These are phyloP conservation scores for Fusarium incarnatum DNA, from an alignment of 2,329 filamentous ascomycete species.

Conservation along the genomic window DNA sequence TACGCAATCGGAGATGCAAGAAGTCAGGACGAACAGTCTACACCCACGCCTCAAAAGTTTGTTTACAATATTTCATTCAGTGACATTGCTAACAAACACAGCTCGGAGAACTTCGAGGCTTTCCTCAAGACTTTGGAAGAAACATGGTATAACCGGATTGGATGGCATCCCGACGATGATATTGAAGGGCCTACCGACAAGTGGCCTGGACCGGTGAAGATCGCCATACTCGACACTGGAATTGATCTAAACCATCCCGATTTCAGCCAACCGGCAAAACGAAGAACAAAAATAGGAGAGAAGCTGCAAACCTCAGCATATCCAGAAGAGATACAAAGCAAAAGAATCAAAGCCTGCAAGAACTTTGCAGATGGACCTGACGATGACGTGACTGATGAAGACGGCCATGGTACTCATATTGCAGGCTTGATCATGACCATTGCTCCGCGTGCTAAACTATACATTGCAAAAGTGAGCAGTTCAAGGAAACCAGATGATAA, in stretches of 20 bases:
- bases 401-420: slow-evolving; percentile 28
- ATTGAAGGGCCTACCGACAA: not conserved
- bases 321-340: slow-evolving; percentile 15
- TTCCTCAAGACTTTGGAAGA: slow-evolving; percentile 15
- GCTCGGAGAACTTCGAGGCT: slow-evolving; percentile 1
- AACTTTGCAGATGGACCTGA: slow-evolving; percentile 15
- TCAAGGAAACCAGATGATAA: not conserved
- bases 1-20: slow-evolving; percentile 7
- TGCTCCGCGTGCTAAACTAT: slow-evolving; percentile 23
- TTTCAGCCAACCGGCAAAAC: slow-evolving; percentile 11
- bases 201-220: slow-evolving; percentile 26
- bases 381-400: slow-evolving; percentile 15
- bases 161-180: slow-evolving; percentile 27
- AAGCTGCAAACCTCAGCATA: not conserved
- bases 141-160: slow-evolving; percentile 25
- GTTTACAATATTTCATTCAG: not conserved
- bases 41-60: not conserved
- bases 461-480: slow-evolving; percentile 22
- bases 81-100: not conserved
- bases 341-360: slow-evolving; percentile 22
- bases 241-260: slow-evolving; percentile 24
- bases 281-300: slow-evolving; percentile 11
- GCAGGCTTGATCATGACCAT: slow-evolving; percentile 24
- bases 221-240: slow-evolving; percentile 33
- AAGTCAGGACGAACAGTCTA: not conserved